phyloP scores from a whole-genome alignment of 1,284 basidiomycete species.

The Melampsora medusae region DNA sequence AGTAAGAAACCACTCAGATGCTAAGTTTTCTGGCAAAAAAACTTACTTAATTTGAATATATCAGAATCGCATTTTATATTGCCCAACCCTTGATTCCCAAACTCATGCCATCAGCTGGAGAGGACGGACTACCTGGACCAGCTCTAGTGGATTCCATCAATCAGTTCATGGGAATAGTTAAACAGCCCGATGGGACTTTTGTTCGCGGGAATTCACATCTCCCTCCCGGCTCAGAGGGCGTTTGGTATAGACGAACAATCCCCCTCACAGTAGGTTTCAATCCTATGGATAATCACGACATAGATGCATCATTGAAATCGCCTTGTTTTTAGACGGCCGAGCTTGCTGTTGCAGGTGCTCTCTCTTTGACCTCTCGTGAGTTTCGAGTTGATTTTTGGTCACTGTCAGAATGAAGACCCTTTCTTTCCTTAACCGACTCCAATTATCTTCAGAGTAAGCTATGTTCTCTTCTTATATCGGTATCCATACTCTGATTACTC shows the following conservation, averaged over 20 bases:
- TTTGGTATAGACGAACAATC: background rate
- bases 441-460: background rate
- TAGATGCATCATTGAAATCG: background rate
- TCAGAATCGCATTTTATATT: background rate
- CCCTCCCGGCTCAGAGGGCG: background rate
- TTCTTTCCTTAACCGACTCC: background rate
- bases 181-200: conserved; percentile 1
- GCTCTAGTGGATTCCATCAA: background rate
- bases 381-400: background rate
- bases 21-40: background rate
- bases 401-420: background rate
- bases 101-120: background rate
- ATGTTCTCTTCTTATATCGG: background rate
- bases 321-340: background rate
- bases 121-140: background rate
- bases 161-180: background rate
- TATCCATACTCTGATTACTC: background rate
- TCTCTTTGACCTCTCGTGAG: background rate
- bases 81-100: background rate
- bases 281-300: background rate
- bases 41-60: background rate
- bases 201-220: background rate
- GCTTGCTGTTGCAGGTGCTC: background rate
- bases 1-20: background rate
- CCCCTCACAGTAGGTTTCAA: conserved; percentile 4